A percentile compares a stretch with the other conserved stretches of the same genome.
phyloP scores from a whole-genome alignment of 768 basidiomycete species.

The Mycena belliarum region DNA sequence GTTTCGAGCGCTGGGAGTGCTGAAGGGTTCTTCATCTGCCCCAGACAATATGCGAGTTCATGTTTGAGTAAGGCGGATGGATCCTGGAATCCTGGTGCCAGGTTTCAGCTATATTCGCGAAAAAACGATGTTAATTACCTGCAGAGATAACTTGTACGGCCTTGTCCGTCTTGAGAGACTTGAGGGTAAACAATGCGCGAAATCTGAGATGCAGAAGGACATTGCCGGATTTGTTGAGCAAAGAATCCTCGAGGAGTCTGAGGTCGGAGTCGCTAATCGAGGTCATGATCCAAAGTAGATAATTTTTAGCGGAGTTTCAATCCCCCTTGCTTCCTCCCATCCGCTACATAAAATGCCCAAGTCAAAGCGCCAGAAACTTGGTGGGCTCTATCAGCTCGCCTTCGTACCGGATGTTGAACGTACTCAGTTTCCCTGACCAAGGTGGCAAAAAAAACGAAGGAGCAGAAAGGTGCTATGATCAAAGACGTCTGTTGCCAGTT shows the following conservation, averaged over 20 bases:
- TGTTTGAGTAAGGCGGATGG: conserved; percentile 92
- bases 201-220: conserved; percentile 86
- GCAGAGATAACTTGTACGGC: conserved; percentile 85
- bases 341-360: conserved; percentile 73
- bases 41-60: conserved; percentile 95
- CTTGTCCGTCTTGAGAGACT: conserved; percentile 74
- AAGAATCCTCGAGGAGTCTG: conserved; percentile 63
- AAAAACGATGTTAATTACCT: conserved; percentile 44
- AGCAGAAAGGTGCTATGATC: conserved; percentile 85
- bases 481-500: conserved; percentile 57
- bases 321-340: conserved; percentile 21
- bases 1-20: conserved; percentile 81
- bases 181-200: conserved; percentile 89
- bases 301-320: conserved; percentile 54
- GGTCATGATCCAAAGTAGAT: conserved; percentile 28
- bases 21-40: conserved; percentile 75
- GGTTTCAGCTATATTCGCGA: conserved; percentile 11
- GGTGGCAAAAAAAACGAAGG: conserved; percentile 90
- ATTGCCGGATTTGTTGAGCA: conserved; percentile 75
- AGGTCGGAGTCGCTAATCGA: conserved; percentile 51
- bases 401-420: conserved; percentile 13
- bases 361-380: conserved; percentile 88
- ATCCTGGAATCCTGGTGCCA: conserved; percentile 71
- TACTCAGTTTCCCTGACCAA: conserved; percentile 86
- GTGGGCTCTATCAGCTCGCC: conserved; percentile 44